A percentile compares a stretch with the other conserved stretches of the same genome.
Conservation (phyloP, 164 flowering plant genomes). For the Vitis labrusca region DNA sequence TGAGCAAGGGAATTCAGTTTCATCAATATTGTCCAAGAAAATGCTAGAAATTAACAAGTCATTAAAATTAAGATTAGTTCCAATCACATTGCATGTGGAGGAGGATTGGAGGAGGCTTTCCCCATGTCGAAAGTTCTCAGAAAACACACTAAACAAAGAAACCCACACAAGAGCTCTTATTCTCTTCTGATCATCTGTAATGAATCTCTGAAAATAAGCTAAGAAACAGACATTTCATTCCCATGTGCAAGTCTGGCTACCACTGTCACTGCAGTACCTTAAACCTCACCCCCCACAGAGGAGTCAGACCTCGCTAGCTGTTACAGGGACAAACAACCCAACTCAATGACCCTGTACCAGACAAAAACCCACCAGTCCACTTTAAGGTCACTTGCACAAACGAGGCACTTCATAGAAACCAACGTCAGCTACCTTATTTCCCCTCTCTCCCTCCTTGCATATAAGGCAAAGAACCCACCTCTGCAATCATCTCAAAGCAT, state of each 20-base stretch:
- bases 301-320: background rate
- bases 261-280: background rate
- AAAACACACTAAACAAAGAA: background rate
- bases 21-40: too few species aligned
- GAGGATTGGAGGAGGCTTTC: too few species aligned
- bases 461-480: slow-evolving; percentile 8
- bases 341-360: background rate
- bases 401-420: slow-evolving; percentile 14
- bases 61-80: too few species aligned
- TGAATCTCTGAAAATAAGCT: slow-evolving; percentile 18
- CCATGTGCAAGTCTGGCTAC: slow-evolving; percentile 17
- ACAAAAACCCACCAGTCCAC: slow-evolving; percentile 12
- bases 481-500: background rate
- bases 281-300: background rate
- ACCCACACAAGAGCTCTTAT: slow-evolving; percentile 1
- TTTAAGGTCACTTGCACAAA: slow-evolving; percentile 14
- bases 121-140: background rate
- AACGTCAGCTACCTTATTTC: slow-evolving; percentile 1
- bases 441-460: slow-evolving; percentile 3
- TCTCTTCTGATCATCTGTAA: slow-evolving; percentile 1
- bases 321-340: background rate
- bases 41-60: too few species aligned
- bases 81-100: too few species aligned
- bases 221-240: slow-evolving; percentile 12
- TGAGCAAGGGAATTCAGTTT: too few species aligned